phyloP scores from a whole-genome alignment of 352 stramenopile species.

The Pythium aristosporum region DNA sequence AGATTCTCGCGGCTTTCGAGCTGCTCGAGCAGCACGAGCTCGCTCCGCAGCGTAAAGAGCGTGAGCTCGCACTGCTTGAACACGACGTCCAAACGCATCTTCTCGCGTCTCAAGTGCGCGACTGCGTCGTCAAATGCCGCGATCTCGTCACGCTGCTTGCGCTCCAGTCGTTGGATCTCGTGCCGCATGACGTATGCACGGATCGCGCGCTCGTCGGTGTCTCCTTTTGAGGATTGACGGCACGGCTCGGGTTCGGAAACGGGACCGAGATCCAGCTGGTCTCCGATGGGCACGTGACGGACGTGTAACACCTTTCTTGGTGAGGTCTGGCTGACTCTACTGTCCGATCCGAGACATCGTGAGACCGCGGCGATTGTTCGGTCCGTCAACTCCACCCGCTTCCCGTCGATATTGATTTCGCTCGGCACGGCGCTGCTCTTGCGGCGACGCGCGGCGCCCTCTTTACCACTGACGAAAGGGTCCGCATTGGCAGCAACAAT shows the following conservation, averaged over 20 bases:
- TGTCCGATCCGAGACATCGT: slow-evolving; percentile 5
- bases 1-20: slow-evolving; percentile 91
- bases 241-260: neutral
- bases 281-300: slow-evolving; percentile 20
- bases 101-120: slow-evolving; percentile 86
- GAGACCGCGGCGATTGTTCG: slow-evolving; percentile 20
- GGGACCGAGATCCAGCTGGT: neutral
- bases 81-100: slow-evolving; percentile 79
- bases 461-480: neutral
- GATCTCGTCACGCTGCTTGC: slow-evolving; percentile 66
- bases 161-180: slow-evolving; percentile 66
- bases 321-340: neutral
- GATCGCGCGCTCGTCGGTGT: slow-evolving; percentile 48
- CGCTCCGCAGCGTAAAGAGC: slow-evolving; percentile 82
- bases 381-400: slow-evolving; percentile 18
- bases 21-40: slow-evolving; percentile 87
- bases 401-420: slow-evolving; percentile 23
- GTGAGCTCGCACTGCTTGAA: slow-evolving; percentile 90
- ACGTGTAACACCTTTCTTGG: slow-evolving; percentile 9
- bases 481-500: neutral
- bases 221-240: slow-evolving; percentile 19
- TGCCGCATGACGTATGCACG: slow-evolving; percentile 54
- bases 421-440: slow-evolving; percentile 4
- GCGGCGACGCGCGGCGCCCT: neutral
- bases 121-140: slow-evolving; percentile 85